phyloP scores from a whole-genome alignment of 768 basidiomycete species.

The Collybiopsis luxurians region DNA sequence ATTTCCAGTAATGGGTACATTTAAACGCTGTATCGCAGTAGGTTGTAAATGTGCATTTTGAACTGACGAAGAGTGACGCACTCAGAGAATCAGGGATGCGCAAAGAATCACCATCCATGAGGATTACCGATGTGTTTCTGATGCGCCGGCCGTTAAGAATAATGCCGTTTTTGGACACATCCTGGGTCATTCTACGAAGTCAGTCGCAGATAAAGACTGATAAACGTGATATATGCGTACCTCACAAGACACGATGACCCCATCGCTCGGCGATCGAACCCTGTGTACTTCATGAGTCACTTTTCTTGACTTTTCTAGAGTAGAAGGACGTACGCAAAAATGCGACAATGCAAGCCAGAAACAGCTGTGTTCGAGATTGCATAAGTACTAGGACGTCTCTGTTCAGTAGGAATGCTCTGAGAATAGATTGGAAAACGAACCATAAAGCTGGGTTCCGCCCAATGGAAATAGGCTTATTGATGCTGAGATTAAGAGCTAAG shows the following conservation, averaged over 20 bases:
- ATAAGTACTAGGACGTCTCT: conserved; percentile 47
- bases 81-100: conserved; percentile 67
- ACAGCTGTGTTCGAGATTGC: conserved; percentile 60
- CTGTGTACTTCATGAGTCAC: conserved; percentile 29
- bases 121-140: conserved; percentile 61
- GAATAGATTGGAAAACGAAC: conserved; percentile 29
- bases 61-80: conserved; percentile 18
- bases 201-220: not conserved
- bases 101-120: conserved; percentile 75
- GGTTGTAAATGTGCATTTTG: not conserved
- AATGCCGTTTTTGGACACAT: conserved; percentile 75
- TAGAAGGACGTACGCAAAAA: conserved; percentile 62
- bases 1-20: conserved; percentile 56
- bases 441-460: conserved; percentile 71
- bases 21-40: conserved; percentile 50
- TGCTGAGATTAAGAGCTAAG: conserved; percentile 56
- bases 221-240: conserved; percentile 31
- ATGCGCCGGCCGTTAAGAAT: conserved; percentile 68
- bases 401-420: conserved; percentile 1
- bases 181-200: conserved; percentile 36
- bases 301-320: not conserved
- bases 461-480: conserved; percentile 63
- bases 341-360: conserved; percentile 71
- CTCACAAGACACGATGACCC: conserved; percentile 77
- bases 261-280: conserved; percentile 67